These are phyloP conservation scores for Delphinella strobiligena DNA, from an alignment of 2,329 filamentous ascomycete genomes.

Conservation along the genomic window DNA sequence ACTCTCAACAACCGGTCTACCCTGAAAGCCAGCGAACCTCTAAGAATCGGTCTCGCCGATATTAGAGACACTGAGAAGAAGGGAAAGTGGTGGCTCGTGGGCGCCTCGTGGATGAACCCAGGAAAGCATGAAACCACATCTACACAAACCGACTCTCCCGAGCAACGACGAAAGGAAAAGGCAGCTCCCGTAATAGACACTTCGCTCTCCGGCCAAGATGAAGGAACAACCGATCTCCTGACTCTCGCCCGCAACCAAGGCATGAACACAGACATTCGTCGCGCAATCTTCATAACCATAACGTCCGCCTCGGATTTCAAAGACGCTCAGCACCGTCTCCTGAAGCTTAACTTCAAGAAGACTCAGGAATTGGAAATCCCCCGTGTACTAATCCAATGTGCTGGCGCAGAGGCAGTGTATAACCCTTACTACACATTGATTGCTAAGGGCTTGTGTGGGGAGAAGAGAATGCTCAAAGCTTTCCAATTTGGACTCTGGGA, in stretches of 20 bases:
- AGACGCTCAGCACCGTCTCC: conserved; percentile 67
- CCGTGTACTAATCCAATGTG: conserved; percentile 76
- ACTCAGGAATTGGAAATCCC: conserved; percentile 79
- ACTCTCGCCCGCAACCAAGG: conserved; percentile 68
- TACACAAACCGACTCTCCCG: not conserved
- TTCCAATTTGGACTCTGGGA: conserved; percentile 85
- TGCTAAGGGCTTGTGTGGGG: conserved; percentile 59
- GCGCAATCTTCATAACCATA: conserved; percentile 86
- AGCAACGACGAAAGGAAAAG: not conserved
- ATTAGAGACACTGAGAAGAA: conserved; percentile 73
- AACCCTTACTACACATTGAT: conserved; percentile 92
- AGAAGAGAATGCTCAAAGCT: conserved; percentile 58
- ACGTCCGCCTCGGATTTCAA: conserved; percentile 75
- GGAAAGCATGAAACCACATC: conserved; percentile 13
- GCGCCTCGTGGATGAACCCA: conserved; percentile 66
- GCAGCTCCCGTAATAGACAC: conserved; percentile 1
- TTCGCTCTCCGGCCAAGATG: conserved; percentile 8
- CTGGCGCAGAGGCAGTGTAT: conserved; percentile 68
- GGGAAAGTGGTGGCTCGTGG: conserved; percentile 97
- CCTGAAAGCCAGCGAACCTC: conserved; percentile 64
- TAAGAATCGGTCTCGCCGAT: conserved; percentile 70
- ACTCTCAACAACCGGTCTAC: conserved; percentile 56
- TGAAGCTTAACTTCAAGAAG: conserved; percentile 74
- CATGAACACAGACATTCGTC: conserved; percentile 75
- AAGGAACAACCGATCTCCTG: conserved; percentile 48